A percentile compares a stretch with the other conserved stretches of the same genome.
Conservation (phyloP, 148 eudicot species). For the Silene conica region DNA sequence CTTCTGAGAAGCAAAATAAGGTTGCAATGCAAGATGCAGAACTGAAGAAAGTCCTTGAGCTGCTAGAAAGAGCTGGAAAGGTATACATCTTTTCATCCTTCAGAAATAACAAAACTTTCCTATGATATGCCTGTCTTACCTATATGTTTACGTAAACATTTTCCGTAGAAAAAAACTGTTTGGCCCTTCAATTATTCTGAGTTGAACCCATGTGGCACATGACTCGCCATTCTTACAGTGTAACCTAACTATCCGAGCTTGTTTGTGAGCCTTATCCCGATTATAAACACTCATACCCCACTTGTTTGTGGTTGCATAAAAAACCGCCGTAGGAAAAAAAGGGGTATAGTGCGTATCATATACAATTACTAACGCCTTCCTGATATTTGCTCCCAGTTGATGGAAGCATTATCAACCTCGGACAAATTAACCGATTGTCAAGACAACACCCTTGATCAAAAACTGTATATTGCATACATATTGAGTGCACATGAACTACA, state of each 20-base stretch:
- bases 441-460: slow-evolving; percentile 39
- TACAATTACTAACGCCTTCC: slow-evolving; percentile 10
- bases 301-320: too few species aligned
- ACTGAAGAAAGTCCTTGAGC: slow-evolving; percentile 63
- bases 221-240: too few species aligned
- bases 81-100: slow-evolving; percentile 32
- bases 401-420: slow-evolving; percentile 38
- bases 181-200: too few species aligned
- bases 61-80: slow-evolving; percentile 81
- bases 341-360: too few species aligned
- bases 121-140: too few species aligned
- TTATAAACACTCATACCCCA: too few species aligned
- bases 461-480: slow-evolving; percentile 53
- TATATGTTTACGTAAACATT: too few species aligned
- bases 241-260: too few species aligned
- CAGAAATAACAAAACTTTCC: too few species aligned
- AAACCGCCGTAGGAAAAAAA: too few species aligned
- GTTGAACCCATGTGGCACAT: too few species aligned
- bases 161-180: neutral
- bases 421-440: slow-evolving; percentile 36
- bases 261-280: too few species aligned
- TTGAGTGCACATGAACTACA: slow-evolving; percentile 65
- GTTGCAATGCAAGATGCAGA: slow-evolving; percentile 50
- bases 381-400: slow-evolving; percentile 40
- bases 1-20: slow-evolving; percentile 61